Evolutionary conservation across 345 rosid genomes (phyloP), one percentile per base, ranked within the genome.

Genomic region (Hibiscus mutabilis): DNA sequence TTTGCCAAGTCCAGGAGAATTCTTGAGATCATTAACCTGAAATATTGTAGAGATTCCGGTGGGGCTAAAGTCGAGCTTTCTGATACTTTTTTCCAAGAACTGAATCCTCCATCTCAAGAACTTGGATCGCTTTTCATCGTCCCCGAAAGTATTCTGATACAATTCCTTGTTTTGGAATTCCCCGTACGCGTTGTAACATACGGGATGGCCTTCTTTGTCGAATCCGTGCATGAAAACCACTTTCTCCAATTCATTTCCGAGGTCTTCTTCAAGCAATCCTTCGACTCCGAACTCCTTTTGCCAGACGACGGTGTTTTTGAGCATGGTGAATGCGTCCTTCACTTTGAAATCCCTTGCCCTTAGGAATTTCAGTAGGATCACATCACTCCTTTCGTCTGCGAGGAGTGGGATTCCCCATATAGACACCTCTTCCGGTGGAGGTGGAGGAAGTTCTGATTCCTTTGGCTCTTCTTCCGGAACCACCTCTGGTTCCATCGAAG

Each of bases 21-120:
- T 86, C 82, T 85, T 89, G 18, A 93, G 81, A 64, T 93, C 97
- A 51, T 88, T 91, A n/a, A 91, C 93, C 80, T 89, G 92, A 46
- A 91, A 79, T n/a, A 91, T 78, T 0, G 97, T 86, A 18, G 78
- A 83, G 49, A 88, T 77, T 0, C 95, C 96, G 21, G 79, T 74
- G 1, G 97, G 92, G 15, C 77, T 83, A 70, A 89, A 88, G 74
- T 93, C 91, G 52, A 93, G 82, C 77, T 83, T 84, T 77, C 91
- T 78, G 22, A 91, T 86, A 53, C 94, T 88, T 81, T 76, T 91
- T 74, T 93, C 98, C 73, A 91, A 75, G 73, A 88, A 84, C 80
- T 89, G 96, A 78, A 91, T 85, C 82, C 98, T 83, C 97, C 96
- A 89, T 52, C 82, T 82, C 40, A 91, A 83, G 74, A 93, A 93